Percentiles rank a stretch among this genome's conserved stretches.
Evolutionary conservation across 2,329 filamentous ascomycete genomes (phyloP).

Genomic region (Cylindrodendrum hubeiense): DNA sequence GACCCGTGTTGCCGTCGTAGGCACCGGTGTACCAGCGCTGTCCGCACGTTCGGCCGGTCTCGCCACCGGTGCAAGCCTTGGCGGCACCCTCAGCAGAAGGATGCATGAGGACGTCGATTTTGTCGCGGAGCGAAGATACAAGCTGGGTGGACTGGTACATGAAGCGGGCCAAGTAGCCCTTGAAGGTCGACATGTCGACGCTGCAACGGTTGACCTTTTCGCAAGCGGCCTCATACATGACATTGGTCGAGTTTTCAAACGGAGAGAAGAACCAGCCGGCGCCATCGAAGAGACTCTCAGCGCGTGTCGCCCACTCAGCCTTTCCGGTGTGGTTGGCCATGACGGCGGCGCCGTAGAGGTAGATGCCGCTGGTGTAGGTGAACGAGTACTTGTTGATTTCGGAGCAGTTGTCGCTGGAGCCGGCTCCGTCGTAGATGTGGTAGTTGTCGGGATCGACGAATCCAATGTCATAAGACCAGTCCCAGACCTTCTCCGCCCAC

Average conservation of each 20-base stretch:
- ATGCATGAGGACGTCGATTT: conserved; percentile 62
- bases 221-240: conserved; percentile 78
- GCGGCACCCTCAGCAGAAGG: conserved; percentile 68
- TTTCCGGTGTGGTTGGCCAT: conserved; percentile 72
- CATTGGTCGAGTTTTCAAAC: conserved; percentile 63
- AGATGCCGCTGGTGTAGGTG: conserved; percentile 75
- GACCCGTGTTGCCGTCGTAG: conserved; percentile 66
- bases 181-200: conserved; percentile 75
- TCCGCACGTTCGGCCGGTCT: conserved; percentile 67
- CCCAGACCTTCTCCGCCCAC: conserved; percentile 76
- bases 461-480: conserved; percentile 71
- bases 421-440: conserved; percentile 74
- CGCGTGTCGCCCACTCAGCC: conserved; percentile 65
- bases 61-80: conserved; percentile 67
- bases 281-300: conserved; percentile 64
- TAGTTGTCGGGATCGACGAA: conserved; percentile 66
- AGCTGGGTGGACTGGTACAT: conserved; percentile 70
- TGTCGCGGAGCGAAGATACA: conserved; percentile 64
- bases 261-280: conserved; percentile 67
- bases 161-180: conserved; percentile 75
- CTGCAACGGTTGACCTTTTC: conserved; percentile 69
- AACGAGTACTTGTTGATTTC: conserved; percentile 68
- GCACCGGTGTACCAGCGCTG: conserved; percentile 71
- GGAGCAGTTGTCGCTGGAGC: conserved; percentile 65
- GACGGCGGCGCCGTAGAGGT: conserved; percentile 73